Conservation (phyloP, 495 filamentous ascomycete genomes). For the Xylaria sp. region DNA sequence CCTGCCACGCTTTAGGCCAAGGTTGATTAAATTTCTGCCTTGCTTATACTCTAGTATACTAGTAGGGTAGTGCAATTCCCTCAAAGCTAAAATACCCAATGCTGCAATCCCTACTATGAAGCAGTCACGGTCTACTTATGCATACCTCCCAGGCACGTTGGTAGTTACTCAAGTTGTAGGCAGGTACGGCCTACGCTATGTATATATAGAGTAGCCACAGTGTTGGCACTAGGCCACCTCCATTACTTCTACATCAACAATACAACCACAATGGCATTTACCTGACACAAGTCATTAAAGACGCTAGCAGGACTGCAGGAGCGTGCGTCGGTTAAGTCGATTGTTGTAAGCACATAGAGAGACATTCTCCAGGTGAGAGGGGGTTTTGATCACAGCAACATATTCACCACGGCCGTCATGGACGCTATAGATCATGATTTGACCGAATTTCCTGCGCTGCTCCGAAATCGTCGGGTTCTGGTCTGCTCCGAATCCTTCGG, state of each 20-base stretch:
- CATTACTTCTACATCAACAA: too few relatives aligned
- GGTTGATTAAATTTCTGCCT: background rate
- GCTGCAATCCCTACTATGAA: too few relatives aligned
- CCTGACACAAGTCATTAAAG: background rate
- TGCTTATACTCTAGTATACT: too few relatives aligned
- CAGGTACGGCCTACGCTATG: too few relatives aligned
- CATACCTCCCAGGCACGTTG: too few relatives aligned
- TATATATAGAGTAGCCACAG: too few relatives aligned
- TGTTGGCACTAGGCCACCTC: too few relatives aligned
- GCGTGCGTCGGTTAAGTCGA: background rate
- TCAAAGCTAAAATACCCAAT: background rate
- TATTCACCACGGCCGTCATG: background rate
- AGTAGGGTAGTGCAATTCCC: too few relatives aligned
- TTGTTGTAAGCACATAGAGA: background rate
- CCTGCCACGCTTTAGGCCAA: background rate
- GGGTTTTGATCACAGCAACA: background rate
- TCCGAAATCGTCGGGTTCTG: conserved; percentile 62
- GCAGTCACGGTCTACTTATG: too few relatives aligned
- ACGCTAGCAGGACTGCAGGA: background rate
- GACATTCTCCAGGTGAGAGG: background rate
- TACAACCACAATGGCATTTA: too few relatives aligned
- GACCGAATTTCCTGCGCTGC: conserved; percentile 49
- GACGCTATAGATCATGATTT: conserved; percentile 32
- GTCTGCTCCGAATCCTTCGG: conserved; percentile 70
- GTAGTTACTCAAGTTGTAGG: too few relatives aligned